These are phyloP conservation scores for Botrytis porri DNA, from an alignment of 2,329 filamentous ascomycete species.

Conservation along the genomic window DNA sequence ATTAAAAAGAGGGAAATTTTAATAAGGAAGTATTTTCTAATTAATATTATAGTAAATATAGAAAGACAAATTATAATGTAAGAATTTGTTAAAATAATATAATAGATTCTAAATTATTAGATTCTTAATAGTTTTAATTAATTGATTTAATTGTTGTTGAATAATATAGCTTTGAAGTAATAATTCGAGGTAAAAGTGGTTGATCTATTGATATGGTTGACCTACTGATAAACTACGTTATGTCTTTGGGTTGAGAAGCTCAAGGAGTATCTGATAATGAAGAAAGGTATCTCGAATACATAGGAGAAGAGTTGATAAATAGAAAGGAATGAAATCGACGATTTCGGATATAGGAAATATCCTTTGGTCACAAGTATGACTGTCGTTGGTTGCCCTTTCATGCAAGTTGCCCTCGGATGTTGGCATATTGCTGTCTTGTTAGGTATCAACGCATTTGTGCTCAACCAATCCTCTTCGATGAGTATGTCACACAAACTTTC, in stretches of 20 bases:
- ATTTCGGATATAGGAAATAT: neutral
- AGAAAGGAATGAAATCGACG: neutral
- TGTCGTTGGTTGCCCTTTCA: neutral
- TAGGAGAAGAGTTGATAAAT: neutral
- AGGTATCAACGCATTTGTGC: neutral
- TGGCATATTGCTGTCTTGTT: neutral
- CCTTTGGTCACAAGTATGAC: neutral
- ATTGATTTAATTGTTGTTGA: too few relatives aligned
- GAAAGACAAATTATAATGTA: too few relatives aligned
- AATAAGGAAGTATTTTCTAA: too few relatives aligned
- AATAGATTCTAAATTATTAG: too few relatives aligned
- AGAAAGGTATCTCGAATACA: neutral
- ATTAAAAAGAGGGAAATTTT: too few relatives aligned
- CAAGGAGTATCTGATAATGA: neutral
- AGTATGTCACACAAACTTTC: neutral
- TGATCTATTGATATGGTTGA: too few relatives aligned
- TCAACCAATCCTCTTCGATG: neutral
- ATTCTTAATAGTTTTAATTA: too few relatives aligned
- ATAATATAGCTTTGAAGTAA: too few relatives aligned
- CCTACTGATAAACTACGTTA: too few relatives aligned
- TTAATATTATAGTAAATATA: too few relatives aligned
- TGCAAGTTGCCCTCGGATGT: neutral
- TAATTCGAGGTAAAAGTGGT: too few relatives aligned
- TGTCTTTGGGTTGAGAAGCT: neutral
- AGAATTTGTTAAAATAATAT: too few relatives aligned